Evolutionary conservation across 2,329 filamentous ascomycete genomes (phyloP).

Genomic region (Phaeosphaeriaceae sp.): DNA sequence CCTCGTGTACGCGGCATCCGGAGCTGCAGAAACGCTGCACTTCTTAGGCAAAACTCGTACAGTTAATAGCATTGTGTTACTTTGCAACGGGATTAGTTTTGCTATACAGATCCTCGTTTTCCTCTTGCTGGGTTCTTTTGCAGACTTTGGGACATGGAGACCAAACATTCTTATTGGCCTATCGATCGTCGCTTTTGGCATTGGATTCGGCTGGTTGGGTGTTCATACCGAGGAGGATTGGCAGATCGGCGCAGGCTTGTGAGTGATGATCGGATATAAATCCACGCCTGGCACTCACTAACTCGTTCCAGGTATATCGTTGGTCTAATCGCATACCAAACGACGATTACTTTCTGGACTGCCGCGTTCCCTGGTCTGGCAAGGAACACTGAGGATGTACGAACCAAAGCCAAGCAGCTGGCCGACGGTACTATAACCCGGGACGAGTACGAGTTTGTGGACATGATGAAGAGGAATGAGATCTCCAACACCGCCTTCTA

Average conservation of each 20-base stretch:
- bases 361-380: slow-evolving; percentile 66
- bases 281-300: no score
- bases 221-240: slow-evolving; percentile 67
- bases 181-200: slow-evolving; percentile 57
- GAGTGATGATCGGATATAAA: no score
- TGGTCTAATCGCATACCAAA: slow-evolving; percentile 70
- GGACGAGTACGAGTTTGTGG: slow-evolving; percentile 62
- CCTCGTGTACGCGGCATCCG: slow-evolving; percentile 65
- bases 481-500: slow-evolving; percentile 70
- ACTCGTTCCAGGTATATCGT: slow-evolving; percentile 60
- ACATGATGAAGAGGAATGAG: slow-evolving; percentile 64
- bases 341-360: slow-evolving; percentile 72
- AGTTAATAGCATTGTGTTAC: slow-evolving; percentile 59
- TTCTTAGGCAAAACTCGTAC: slow-evolving; percentile 60
- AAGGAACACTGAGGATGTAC: slow-evolving; percentile 59
- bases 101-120: slow-evolving; percentile 68
- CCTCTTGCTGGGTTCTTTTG: slow-evolving; percentile 59
- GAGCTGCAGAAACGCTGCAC: slow-evolving; percentile 57
- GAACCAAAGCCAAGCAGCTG: slow-evolving; percentile 57
- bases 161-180: slow-evolving; percentile 66
- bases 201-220: slow-evolving; percentile 71
- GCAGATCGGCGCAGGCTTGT: slow-evolving; percentile 63
- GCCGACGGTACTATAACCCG: slow-evolving; percentile 60
- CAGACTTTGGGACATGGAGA: slow-evolving; percentile 69
- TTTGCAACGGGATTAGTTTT: slow-evolving; percentile 72